A percentile compares a stretch with the other conserved stretches of the same genome.
phyloP scores from a whole-genome alignment of 257 asterid species.

The Datura wrightii region DNA sequence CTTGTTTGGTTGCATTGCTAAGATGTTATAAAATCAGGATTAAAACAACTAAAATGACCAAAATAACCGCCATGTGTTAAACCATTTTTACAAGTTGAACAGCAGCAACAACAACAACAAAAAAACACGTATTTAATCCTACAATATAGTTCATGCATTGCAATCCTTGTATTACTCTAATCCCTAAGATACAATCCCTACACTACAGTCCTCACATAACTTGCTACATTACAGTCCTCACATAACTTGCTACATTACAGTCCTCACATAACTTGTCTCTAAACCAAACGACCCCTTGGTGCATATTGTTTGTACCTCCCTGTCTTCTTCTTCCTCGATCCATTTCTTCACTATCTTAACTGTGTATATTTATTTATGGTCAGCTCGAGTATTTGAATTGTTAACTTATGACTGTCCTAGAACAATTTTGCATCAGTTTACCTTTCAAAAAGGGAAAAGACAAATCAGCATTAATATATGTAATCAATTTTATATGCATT shows the following conservation, averaged over 20 bases:
- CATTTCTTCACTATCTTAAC: background rate
- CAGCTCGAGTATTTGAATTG: slow-evolving; percentile 13
- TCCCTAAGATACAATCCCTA: background rate
- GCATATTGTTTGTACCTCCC: background rate
- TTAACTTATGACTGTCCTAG: background rate
- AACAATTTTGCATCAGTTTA: background rate
- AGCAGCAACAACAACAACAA: no score
- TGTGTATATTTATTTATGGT: background rate
- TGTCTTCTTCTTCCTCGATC: background rate
- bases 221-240: background rate
- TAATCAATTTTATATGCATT: slow-evolving; percentile 11
- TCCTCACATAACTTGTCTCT: background rate
- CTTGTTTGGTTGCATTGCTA: background rate
- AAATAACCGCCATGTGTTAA: background rate
- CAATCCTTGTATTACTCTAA: slow-evolving; percentile 6
- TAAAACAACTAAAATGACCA: background rate
- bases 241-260: background rate
- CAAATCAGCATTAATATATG: background rate
- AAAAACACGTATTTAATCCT: background rate
- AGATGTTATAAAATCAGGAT: background rate
- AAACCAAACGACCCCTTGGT: background rate
- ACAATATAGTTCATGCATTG: background rate
- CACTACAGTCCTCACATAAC: background rate
- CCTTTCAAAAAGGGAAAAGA: background rate
- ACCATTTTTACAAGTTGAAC: background rate